These are phyloP conservation scores for Trifolium pratense DNA, from an alignment of 306 rosid species.

Conservation along the genomic window DNA sequence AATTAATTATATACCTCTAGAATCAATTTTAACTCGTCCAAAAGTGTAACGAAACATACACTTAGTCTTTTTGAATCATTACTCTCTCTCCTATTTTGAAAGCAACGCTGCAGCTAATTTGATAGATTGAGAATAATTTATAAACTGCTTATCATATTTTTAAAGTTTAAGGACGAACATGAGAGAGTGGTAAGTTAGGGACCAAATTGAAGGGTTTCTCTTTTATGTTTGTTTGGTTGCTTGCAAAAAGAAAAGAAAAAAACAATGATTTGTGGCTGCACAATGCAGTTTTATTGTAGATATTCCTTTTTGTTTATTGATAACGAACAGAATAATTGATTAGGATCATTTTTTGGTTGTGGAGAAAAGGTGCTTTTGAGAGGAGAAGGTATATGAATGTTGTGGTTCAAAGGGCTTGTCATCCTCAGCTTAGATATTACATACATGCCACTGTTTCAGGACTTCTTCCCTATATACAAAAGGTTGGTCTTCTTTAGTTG, in stretches of 20 bases:
- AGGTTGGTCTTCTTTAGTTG: conserved; percentile 54
- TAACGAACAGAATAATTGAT: neutral
- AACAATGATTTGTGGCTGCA: neutral
- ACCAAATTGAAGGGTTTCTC: neutral
- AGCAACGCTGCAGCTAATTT: too few relatives aligned
- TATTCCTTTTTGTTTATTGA: conserved; percentile 7
- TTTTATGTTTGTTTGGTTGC: conserved; percentile 35
- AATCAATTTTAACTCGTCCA: too few relatives aligned
- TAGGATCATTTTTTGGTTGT: conserved; percentile 22
- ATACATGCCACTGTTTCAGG: conserved; percentile 75
- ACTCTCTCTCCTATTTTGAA: neutral
- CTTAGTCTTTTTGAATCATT: too few relatives aligned
- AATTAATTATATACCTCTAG: too few relatives aligned
- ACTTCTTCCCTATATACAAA: conserved; percentile 72
- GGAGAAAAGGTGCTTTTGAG: conserved; percentile 84
- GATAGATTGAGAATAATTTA: too few relatives aligned
- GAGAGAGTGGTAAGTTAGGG: neutral
- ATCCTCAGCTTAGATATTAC: conserved; percentile 84
- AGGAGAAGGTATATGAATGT: conserved; percentile 85
- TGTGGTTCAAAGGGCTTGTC: conserved; percentile 82
- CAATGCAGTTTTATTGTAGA: neutral
- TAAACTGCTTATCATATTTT: too few relatives aligned
- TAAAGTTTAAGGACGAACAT: neutral
- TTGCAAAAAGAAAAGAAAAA: conserved; percentile 8
- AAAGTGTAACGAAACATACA: too few relatives aligned